These are phyloP conservation scores for Blechomonas ayalai DNA, from an alignment of 208 protist species.

Conservation along the genomic window DNA sequence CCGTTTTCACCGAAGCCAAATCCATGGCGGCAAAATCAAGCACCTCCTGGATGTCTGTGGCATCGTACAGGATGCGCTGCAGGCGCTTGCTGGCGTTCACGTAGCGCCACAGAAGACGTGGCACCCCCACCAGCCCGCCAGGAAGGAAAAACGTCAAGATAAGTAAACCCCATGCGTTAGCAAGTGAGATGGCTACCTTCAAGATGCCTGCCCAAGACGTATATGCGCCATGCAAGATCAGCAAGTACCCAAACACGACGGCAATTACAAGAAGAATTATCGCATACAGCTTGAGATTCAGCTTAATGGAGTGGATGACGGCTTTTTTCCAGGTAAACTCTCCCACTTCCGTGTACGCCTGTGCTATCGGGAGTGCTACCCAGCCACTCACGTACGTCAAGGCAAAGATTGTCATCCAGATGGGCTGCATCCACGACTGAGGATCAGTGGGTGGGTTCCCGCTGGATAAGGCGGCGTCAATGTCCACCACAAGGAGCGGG, in stretches of 20 bases:
- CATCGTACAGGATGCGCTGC: slow-evolving; percentile 47
- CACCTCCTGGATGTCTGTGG: slow-evolving; percentile 82
- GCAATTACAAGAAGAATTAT: slow-evolving; percentile 59
- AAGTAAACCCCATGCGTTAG: slow-evolving; percentile 87
- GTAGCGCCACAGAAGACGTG: slow-evolving; percentile 77
- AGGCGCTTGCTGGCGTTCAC: slow-evolving; percentile 51
- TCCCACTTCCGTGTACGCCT: slow-evolving; percentile 81
- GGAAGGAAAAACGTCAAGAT: slow-evolving; percentile 85
- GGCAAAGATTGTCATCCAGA: slow-evolving; percentile 85
- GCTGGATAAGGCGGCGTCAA: slow-evolving; percentile 56
- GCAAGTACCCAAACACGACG: slow-evolving; percentile 64
- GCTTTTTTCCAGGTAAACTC: slow-evolving; percentile 60
- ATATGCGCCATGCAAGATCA: slow-evolving; percentile 74
- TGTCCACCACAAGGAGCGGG: slow-evolving; percentile 81
- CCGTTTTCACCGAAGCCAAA: slow-evolving; percentile 62
- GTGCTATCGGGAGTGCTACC: slow-evolving; percentile 77
- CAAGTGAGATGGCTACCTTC: slow-evolving; percentile 76
- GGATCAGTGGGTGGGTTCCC: slow-evolving; percentile 3
- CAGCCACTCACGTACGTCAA: slow-evolving; percentile 82
- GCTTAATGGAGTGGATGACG: slow-evolving; percentile 58
- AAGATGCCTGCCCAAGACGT: slow-evolving; percentile 33
- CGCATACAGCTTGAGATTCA: slow-evolving; percentile 79
- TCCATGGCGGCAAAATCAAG: slow-evolving; percentile 85
- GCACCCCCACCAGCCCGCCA: slow-evolving; percentile 76
- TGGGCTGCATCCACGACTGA: slow-evolving; percentile 56